These are phyloP conservation scores for Opeltia flavorubescens DNA, from an alignment of 495 filamentous ascomycete genomes.

Conservation along the genomic window DNA sequence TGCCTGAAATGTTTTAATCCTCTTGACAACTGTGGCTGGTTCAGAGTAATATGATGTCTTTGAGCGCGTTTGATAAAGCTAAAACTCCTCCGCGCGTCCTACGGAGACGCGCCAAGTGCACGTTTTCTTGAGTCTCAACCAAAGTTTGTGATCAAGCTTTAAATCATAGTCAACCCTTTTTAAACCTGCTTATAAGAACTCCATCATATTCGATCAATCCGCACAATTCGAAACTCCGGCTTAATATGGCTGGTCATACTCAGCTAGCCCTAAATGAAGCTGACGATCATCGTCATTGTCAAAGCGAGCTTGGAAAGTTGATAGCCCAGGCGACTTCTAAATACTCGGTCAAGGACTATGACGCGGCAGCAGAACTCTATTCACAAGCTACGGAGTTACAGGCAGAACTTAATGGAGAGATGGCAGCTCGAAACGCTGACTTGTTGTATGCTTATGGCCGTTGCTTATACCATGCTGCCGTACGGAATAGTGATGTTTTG, in stretches of 20 bases:
- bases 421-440: slow-evolving; percentile 78
- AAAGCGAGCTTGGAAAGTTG: slow-evolving; percentile 28
- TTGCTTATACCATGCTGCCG: slow-evolving; percentile 79
- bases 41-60: too few relatives aligned
- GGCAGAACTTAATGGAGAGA: slow-evolving; percentile 80
- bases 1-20: too few relatives aligned
- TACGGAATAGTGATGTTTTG: slow-evolving; percentile 87
- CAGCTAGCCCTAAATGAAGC: not conserved
- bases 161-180: too few relatives aligned
- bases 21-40: too few relatives aligned
- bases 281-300: not conserved
- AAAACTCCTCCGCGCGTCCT: too few relatives aligned
- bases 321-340: slow-evolving; percentile 47
- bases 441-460: slow-evolving; percentile 88
- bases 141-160: too few relatives aligned
- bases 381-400: slow-evolving; percentile 82
- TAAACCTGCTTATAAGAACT: too few relatives aligned
- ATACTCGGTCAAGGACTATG: slow-evolving; percentile 77
- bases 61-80: too few relatives aligned
- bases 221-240: too few relatives aligned
- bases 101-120: too few relatives aligned
- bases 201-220: too few relatives aligned
- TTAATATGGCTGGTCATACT: not conserved
- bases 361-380: slow-evolving; percentile 70
- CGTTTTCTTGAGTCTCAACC: too few relatives aligned